Evolutionary conservation across 305 asterid species (phyloP).

Genomic region (Fraxinus floribunda): DNA sequence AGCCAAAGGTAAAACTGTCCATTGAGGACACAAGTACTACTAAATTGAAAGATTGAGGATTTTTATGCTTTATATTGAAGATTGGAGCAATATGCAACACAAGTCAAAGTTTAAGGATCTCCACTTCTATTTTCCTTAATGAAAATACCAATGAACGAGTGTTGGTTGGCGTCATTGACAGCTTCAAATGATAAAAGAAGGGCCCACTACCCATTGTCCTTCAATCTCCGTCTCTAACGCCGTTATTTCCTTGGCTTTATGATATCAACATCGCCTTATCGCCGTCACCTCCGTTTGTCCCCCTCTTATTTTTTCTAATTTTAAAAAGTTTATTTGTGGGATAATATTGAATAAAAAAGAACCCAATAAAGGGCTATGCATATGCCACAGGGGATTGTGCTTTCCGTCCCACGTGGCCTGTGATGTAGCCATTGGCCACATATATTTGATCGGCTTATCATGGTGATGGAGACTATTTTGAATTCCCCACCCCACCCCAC

Average conservation of each 20-base stretch:
- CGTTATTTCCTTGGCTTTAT: conserved; percentile 9
- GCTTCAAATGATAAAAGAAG: conserved; percentile 10
- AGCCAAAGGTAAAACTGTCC: not conserved
- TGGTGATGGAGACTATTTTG: not conserved
- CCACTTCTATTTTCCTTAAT: not conserved
- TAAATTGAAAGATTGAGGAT: not conserved
- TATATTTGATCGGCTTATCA: not conserved
- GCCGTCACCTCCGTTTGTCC: conserved; percentile 26
- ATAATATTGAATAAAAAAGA: conserved; percentile 27
- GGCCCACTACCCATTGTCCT: conserved; percentile 8
- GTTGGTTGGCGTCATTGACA: not conserved
- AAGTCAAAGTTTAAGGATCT: not conserved
- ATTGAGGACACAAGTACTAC: not conserved
- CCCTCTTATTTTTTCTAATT: not conserved
- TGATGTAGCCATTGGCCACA: conserved; percentile 11
- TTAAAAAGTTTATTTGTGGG: not conserved
- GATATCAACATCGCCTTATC: conserved; percentile 24
- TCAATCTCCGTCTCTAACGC: conserved; percentile 25
- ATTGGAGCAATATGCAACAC: not conserved
- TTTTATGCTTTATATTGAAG: not conserved
- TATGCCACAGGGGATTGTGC: conserved; percentile 24
- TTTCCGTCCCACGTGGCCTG: conserved; percentile 10
- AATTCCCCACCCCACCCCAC: no score
- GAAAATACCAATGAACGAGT: not conserved
- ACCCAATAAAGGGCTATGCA: conserved; percentile 9